Evolutionary conservation across 2,329 filamentous ascomycete species (phyloP), one percentile per base, ranked within the genome.

Genomic region (Aaosphaeria pasadenensis): DNA sequence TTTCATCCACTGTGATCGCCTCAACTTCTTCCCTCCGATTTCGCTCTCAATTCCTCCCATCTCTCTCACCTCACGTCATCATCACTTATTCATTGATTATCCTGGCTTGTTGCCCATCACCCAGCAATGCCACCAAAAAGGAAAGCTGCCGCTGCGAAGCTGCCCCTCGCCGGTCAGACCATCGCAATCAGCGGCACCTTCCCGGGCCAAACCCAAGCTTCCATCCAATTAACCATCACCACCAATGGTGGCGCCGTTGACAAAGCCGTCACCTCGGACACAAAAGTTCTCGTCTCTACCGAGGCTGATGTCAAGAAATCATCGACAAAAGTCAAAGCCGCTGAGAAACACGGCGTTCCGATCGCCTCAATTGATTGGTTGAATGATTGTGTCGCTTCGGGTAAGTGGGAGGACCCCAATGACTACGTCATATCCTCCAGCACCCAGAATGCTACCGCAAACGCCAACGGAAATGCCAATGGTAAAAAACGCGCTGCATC

Each of bases 171-270:
- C 1, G 78, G 76, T 4, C 76, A 70, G 55, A 71, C 71, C 5
- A 71, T 89, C 40, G 79, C 77, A 24, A 63, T 87, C 29, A 84
- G 81, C 48, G 86, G 86, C 50, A 79, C 78, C 5, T 84, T 88
- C 55, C 33, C 33, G n/a, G 72, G 74, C 5, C 66, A 74, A 29
- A 79, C 75, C 3, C 83, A 88, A 55, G 64, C 66, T 5, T 63
- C 67, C 0, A 64, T 84, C 4, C 75, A 81, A 51, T 60, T 66
- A 24, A 66, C 74, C 42, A 71, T 83, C 45, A 68, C 62, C 7
- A 55, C 64, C 4, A 73, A 83, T 5, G 83, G 83, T 13, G 83
- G 74, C 6, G 62, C 60, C 3, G 64, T 79, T 31, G 71, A 71
- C 28, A 76, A 71, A 52, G 70, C 72, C 4, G 72, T 86, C 42